Evolutionary conservation across 768 basidiomycete genomes (phyloP).

Genomic region (Lentinula sp.): DNA sequence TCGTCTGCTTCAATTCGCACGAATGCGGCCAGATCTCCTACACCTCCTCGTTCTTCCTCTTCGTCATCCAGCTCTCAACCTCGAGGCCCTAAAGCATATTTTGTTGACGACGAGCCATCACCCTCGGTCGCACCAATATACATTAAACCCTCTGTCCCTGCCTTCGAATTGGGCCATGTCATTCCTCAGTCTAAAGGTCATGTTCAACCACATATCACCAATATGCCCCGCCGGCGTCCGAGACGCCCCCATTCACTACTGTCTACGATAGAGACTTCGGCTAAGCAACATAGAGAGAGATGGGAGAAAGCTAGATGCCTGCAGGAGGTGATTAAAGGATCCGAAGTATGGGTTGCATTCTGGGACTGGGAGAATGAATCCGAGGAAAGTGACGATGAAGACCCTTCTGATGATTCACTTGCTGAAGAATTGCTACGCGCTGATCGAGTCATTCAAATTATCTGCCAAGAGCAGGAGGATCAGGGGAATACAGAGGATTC

Average conservation of each 20-base stretch:
- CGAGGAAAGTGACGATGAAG: neutral
- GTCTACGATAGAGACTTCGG: neutral
- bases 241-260: neutral
- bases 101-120: neutral
- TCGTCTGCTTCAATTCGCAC: neutral
- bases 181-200: neutral
- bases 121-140: neutral
- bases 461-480: neutral
- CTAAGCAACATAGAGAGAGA: neutral
- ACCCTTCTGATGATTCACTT: neutral
- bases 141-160: neutral
- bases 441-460: neutral
- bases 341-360: neutral
- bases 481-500: neutral
- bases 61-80: neutral
- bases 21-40: neutral
- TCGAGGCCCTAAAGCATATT: neutral
- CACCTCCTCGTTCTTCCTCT: neutral
- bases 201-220: slow-evolving; percentile 1
- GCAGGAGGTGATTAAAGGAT: neutral
- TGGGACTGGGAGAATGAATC: neutral
- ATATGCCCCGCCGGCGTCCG: neutral
- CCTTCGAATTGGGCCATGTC: neutral
- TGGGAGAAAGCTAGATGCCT: neutral
- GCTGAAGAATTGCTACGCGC: neutral